Base-by-base conservation (phyloP, 768 basidiomycete species). In the Mycena sanguinolenta region DNA sequence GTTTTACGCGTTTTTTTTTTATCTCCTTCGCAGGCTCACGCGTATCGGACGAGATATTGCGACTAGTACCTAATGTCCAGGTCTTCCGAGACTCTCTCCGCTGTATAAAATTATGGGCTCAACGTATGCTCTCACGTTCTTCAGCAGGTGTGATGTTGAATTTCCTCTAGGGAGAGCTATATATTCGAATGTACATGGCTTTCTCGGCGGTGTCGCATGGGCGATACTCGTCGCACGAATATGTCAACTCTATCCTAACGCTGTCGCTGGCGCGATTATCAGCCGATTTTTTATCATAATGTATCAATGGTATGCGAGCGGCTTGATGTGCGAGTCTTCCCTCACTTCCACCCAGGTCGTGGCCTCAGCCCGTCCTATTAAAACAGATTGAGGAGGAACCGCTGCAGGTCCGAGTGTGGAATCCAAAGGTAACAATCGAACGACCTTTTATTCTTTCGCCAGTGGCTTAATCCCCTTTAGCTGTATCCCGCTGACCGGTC, bases 211-310 rank as follows among this genome's bases (percentile, higher is more conserved):
- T 77, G 97, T 99, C 2, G 97, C 97, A 34, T 99, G 98, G 98
- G 95, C 97, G 4, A 94, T 99, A 86, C 89, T 99, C 46, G 97
- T 98, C n/a, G 98, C 98, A 59, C 92, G 98, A 80, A 96, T 99
- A 87, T 99, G 98, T 83, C 98, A 99, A 77, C 83, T 99, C 63
- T 99, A 99, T 80, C 98, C 98, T 34, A 98, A 92, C 70, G 97
- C 96, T 9, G 90, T 91, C 68, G 95, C 97, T 16, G 96, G 96
- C 21, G 95, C 95, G 4, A 96, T 99, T 73, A 95, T 99, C 79
- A 96, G 95, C 83, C 89, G 96, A 74, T 98, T 99, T 83, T 99
- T 99, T 78, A 95, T 97, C 71, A 98, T 99, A 77, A 96, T 97
- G 91, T 93, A 96, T 79, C 94, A 96, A 84, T 99, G 97, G 97